phyloP scores from a whole-genome alignment of 2,329 filamentous ascomycete genomes.

The Phymatotrichopsis omnivora region DNA sequence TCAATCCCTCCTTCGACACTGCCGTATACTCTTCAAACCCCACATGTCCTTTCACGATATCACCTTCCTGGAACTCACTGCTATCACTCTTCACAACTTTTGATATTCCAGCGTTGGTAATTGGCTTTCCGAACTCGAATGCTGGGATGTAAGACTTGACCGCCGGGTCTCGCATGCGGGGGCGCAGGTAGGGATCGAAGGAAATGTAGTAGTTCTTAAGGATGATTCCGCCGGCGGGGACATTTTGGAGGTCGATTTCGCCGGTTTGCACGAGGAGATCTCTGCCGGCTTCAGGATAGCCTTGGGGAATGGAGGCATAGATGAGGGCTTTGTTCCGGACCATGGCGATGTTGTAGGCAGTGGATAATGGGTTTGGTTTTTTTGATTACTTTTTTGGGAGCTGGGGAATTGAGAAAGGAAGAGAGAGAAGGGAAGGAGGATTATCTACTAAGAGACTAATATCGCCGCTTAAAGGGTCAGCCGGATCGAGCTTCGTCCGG shows the following conservation, averaged over 20 bases:
- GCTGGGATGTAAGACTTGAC: slow-evolving; percentile 58
- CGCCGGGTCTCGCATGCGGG: slow-evolving; percentile 58
- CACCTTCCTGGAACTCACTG: slow-evolving; percentile 53
- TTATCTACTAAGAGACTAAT: no score
- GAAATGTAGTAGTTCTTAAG: slow-evolving; percentile 63
- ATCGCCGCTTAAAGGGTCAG: no score
- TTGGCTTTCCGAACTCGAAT: slow-evolving; percentile 51
- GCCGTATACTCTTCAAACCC: slow-evolving; percentile 59
- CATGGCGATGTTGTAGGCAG: slow-evolving; percentile 30
- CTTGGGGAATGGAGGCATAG: slow-evolving; percentile 59
- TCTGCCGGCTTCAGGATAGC: slow-evolving; percentile 58
- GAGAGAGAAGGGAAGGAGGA: no score
- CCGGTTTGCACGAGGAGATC: slow-evolving; percentile 57
- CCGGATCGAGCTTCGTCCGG: no score
- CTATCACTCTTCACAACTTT: slow-evolving; percentile 62
- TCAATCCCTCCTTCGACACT: slow-evolving; percentile 41
- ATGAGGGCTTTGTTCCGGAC: slow-evolving; percentile 62
- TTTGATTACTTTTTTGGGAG: neutral
- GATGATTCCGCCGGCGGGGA: slow-evolving; percentile 55
- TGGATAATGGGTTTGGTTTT: neutral
- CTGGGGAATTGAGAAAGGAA: neutral
- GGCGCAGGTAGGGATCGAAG: slow-evolving; percentile 77
- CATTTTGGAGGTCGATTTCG: slow-evolving; percentile 54
- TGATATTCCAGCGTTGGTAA: slow-evolving; percentile 54
- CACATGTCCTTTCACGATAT: slow-evolving; percentile 51